phyloP scores from a whole-genome alignment of 768 basidiomycete genomes.

The Hirschioporus abietinus region DNA sequence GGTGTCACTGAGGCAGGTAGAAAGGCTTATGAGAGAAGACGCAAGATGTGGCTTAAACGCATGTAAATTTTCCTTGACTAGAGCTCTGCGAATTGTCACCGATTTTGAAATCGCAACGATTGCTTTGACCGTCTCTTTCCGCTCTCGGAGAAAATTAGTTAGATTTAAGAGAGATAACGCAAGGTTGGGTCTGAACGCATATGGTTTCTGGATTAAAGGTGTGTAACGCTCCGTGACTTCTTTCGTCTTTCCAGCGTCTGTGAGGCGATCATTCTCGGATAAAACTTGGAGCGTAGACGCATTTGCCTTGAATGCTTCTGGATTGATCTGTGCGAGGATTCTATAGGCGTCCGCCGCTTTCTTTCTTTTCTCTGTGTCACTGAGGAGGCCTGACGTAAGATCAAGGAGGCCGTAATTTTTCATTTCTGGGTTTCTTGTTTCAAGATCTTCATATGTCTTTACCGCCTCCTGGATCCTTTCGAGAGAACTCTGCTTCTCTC shows the following conservation, averaged over 20 bases:
- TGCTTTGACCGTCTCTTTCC: neutral
- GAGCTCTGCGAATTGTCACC: neutral
- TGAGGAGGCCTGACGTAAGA: neutral
- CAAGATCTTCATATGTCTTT: neutral
- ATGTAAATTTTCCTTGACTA: neutral
- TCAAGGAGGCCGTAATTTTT: neutral
- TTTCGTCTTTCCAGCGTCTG: neutral
- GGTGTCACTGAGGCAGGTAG: neutral
- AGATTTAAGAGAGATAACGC: neutral
- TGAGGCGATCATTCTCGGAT: neutral
- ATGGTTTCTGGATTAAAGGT: neutral
- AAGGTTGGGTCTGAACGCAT: neutral
- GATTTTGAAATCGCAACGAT: neutral
- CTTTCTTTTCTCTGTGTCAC: too few relatives aligned
- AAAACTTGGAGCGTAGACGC: neutral
- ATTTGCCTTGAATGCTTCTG: neutral
- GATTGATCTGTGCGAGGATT: neutral
- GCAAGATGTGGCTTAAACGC: conserved; percentile 11
- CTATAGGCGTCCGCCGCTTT: neutral
- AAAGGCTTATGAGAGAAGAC: conserved; percentile 7
- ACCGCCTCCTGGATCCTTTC: neutral
- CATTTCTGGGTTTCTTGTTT: neutral
- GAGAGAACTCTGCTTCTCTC: neutral
- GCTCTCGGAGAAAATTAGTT: neutral
- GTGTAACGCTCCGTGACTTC: neutral